A percentile compares a stretch with the other conserved stretches of the same genome.
These are phyloP conservation scores for Phalaenopsis equestris DNA, from an alignment of 106 monocot species.

Conservation along the genomic window DNA sequence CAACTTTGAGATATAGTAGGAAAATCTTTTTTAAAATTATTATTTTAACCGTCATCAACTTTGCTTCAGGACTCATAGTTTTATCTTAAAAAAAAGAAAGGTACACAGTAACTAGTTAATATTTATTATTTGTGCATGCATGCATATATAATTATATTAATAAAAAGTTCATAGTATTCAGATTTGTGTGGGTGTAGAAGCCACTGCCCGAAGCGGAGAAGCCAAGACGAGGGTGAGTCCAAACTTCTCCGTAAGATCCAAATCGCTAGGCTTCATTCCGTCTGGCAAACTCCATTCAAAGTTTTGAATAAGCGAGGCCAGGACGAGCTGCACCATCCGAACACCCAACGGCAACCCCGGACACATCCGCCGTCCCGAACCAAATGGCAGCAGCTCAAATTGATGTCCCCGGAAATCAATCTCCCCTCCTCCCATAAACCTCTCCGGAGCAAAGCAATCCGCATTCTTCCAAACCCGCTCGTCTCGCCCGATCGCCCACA, in stretches of 20 bases:
- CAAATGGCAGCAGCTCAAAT: constrained; percentile 10
- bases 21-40: too few relatives aligned
- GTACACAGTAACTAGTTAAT: too few relatives aligned
- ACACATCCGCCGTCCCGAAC: constrained; percentile 14
- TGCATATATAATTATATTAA: too few relatives aligned
- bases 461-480: constrained; percentile 1
- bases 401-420: neutral
- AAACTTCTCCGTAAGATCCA: constrained; percentile 10
- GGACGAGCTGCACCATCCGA: constrained; percentile 15
- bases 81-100: too few relatives aligned
- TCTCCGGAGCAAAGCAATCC: constrained; percentile 7
- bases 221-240: constrained; percentile 7
- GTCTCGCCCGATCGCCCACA: constrained; percentile 14
- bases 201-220: constrained; percentile 3
- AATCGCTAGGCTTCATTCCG: neutral
- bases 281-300: constrained; percentile 13
- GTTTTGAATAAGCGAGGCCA: constrained; percentile 10
- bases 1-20: too few relatives aligned
- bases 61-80: too few relatives aligned
- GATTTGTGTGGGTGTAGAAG: too few relatives aligned
- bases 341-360: constrained; percentile 10
- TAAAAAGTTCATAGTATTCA: too few relatives aligned
- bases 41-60: too few relatives aligned
- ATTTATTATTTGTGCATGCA: too few relatives aligned
- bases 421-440: neutral